A percentile compares a stretch with the other conserved stretches of the same genome.
phyloP scores from a whole-genome alignment of 768 basidiomycete genomes.

The Calocybe gangraenosa region DNA sequence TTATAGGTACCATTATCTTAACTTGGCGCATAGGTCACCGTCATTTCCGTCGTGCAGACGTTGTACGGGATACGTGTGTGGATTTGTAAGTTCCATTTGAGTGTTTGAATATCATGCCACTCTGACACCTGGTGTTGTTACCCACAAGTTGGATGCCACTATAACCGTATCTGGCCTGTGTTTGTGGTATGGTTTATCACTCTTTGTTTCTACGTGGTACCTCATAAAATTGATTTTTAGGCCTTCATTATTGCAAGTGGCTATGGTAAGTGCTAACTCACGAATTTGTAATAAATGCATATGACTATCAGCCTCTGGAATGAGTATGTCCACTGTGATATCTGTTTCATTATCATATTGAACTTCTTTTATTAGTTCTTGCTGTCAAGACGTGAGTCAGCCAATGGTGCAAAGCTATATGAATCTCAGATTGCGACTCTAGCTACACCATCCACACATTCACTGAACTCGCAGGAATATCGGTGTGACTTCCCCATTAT shows the following conservation, averaged over 20 bases:
- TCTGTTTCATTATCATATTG: conserved; percentile 17
- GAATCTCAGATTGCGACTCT: too few relatives aligned
- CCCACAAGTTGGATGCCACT: too few relatives aligned
- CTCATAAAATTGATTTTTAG: conserved; percentile 2
- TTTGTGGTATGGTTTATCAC: conserved; percentile 11
- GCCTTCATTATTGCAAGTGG: too few relatives aligned
- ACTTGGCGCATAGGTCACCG: too few relatives aligned
- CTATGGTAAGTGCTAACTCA: conserved; percentile 17
- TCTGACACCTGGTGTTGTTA: conserved; percentile 17
- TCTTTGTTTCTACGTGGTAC: neutral
- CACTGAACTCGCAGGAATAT: too few relatives aligned
- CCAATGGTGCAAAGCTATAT: neutral
- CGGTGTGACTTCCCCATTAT: conserved; percentile 10
- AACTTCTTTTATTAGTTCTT: conserved; percentile 9
- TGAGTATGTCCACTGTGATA: too few relatives aligned
- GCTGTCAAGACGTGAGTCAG: conserved; percentile 18
- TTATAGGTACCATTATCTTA: too few relatives aligned
- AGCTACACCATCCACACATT: neutral
- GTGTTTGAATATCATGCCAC: conserved; percentile 15
- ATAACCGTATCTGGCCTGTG: too few relatives aligned
- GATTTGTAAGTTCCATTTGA: conserved; percentile 20
- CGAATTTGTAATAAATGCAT: too few relatives aligned
- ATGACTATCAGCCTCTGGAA: too few relatives aligned
- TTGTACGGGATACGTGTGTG: conserved; percentile 26
- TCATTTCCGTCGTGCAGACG: conserved; percentile 24